Evolutionary conservation across 2,329 filamentous ascomycete species (phyloP).

Genomic region (Diatrype stigma): DNA sequence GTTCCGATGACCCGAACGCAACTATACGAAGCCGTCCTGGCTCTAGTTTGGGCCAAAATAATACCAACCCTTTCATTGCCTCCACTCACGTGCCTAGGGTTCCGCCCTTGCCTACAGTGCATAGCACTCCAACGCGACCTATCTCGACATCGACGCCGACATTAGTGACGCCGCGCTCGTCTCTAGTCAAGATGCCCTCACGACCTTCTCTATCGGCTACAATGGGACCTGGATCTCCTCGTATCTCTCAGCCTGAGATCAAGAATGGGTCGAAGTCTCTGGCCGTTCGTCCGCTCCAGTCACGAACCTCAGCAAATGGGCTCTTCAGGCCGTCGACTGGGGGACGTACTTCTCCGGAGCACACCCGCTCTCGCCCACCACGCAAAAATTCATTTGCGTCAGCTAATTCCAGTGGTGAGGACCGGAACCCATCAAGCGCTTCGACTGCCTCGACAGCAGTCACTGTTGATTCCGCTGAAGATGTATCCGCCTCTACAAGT

Average conservation of each 20-base stretch:
- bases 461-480: slow-evolving; percentile 33
- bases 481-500: slow-evolving; percentile 22
- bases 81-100: slow-evolving; percentile 39
- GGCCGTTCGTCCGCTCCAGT: slow-evolving; percentile 41
- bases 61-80: slow-evolving; percentile 38
- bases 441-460: slow-evolving; percentile 34
- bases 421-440: slow-evolving; percentile 29
- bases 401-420: slow-evolving; percentile 30
- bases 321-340: slow-evolving; percentile 53
- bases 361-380: slow-evolving; percentile 21
- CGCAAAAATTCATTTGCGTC: slow-evolving; percentile 37
- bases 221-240: slow-evolving; percentile 13
- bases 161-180: slow-evolving; percentile 19
- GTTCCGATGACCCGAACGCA: slow-evolving; percentile 53
- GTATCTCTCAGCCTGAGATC: slow-evolving; percentile 38
- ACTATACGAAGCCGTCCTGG: slow-evolving; percentile 51
- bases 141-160: slow-evolving; percentile 22
- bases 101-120: slow-evolving; percentile 37
- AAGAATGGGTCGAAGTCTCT: slow-evolving; percentile 45
- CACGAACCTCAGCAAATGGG: slow-evolving; percentile 49
- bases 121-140: slow-evolving; percentile 39
- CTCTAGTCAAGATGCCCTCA: slow-evolving; percentile 27
- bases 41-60: slow-evolving; percentile 48
- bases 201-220: slow-evolving; percentile 28
- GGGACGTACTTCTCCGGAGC: slow-evolving; percentile 15